phyloP scores from a whole-genome alignment of 371 early-diverging fungal species.

The Mucor indicus region DNA sequence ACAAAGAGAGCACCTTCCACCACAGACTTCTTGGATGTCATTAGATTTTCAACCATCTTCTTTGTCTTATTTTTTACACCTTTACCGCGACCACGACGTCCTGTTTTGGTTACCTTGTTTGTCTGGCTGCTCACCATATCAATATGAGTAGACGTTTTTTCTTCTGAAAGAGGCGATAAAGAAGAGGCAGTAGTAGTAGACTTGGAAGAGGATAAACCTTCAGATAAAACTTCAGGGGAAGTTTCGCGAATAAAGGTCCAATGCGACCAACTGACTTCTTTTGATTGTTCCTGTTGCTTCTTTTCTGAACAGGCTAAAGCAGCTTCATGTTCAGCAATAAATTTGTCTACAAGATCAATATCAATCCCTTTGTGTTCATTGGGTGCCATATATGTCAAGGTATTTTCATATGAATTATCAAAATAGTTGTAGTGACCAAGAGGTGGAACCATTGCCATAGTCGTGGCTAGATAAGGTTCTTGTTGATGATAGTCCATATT shows the following conservation, averaged over 20 bases:
- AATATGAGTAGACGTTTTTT: not conserved
- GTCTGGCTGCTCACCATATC: slow-evolving; percentile 7
- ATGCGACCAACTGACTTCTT: slow-evolving; percentile 20
- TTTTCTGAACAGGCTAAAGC: slow-evolving; percentile 11
- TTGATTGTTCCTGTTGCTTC: not conserved
- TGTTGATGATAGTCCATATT: no score
- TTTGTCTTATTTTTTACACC: slow-evolving; percentile 21
- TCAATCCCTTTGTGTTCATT: slow-evolving; percentile 7
- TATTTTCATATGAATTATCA: not conserved
- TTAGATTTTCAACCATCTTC: slow-evolving; percentile 10
- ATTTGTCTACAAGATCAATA: slow-evolving; percentile 20
- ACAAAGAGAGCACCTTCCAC: slow-evolving; percentile 20
- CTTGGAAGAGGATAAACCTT: slow-evolving; percentile 9
- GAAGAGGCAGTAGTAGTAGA: no score
- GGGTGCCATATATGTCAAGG: slow-evolving; percentile 3
- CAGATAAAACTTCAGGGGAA: slow-evolving; percentile 16
- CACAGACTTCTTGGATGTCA: no score
- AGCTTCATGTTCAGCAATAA: slow-evolving; percentile 30
- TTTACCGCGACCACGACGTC: slow-evolving; percentile 26
- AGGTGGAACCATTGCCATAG: slow-evolving; percentile 22
- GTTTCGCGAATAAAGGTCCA: slow-evolving; percentile 13
- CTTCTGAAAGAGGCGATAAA: no score
- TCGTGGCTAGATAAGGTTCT: no score
- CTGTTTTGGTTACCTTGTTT: slow-evolving; percentile 13
- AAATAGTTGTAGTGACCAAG: slow-evolving; percentile 13